A percentile compares a stretch with the other conserved stretches of the same genome.
Conservation (phyloP, 192 early-diverging fungal species). For the Podochytrium sp. region DNA sequence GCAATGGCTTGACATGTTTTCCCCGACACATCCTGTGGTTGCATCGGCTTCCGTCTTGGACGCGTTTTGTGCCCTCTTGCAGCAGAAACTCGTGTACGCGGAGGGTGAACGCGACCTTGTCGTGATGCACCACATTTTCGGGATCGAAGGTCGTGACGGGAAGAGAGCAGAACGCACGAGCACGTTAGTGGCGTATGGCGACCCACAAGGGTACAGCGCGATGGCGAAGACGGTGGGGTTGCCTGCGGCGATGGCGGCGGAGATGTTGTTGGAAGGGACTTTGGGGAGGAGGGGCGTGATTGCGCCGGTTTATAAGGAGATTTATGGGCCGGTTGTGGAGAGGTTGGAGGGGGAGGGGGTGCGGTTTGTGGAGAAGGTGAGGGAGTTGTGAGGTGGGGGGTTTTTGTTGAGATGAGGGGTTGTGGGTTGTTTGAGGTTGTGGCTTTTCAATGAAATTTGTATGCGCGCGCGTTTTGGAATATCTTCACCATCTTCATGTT, state of each 20-base stretch:
- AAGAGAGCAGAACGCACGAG: slow-evolving; percentile 28
- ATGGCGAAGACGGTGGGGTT: slow-evolving; percentile 67
- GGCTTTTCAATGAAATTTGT: too few species aligned
- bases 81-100: slow-evolving; percentile 95
- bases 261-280: slow-evolving; percentile 60
- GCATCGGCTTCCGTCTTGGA: slow-evolving; percentile 58
- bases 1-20: slow-evolving; percentile 38
- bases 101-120: slow-evolving; percentile 94
- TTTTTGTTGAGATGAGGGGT: too few species aligned
- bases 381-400: not conserved
- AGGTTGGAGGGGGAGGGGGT: slow-evolving; percentile 89
- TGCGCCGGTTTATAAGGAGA: slow-evolving; percentile 87
- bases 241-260: slow-evolving; percentile 62
- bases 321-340: slow-evolving; percentile 89
- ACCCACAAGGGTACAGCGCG: slow-evolving; percentile 56
- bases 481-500: too few species aligned
- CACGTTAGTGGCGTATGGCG: slow-evolving; percentile 61
- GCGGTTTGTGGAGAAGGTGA: slow-evolving; percentile 70
- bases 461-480: too few species aligned
- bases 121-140: slow-evolving; percentile 97
- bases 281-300: slow-evolving; percentile 76
- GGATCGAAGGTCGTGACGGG: slow-evolving; percentile 86
- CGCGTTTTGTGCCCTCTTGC: slow-evolving; percentile 92
- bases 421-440: too few species aligned
- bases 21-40: not conserved